Conservation (phyloP, 176 grass and related monocot genomes). For the Bolboschoenus planiculmis region DNA sequence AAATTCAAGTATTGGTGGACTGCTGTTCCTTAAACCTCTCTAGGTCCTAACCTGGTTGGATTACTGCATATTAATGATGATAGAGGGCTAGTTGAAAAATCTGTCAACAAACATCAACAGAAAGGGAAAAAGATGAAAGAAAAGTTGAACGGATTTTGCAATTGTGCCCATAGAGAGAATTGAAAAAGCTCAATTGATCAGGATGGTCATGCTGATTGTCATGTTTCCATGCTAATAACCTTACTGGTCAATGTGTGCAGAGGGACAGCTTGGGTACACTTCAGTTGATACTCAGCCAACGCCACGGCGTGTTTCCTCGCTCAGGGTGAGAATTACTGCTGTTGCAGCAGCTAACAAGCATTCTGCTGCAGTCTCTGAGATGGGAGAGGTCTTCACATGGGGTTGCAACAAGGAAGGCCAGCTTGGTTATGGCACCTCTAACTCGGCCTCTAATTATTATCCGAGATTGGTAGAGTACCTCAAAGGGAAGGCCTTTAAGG, state of each 20-base stretch:
- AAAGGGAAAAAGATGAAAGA: not conserved
- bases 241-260: constrained; percentile 36
- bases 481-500: constrained; percentile 84
- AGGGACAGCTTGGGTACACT: constrained; percentile 99
- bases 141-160: not conserved
- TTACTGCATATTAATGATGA: not conserved
- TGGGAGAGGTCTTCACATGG: constrained; percentile 93
- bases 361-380: constrained; percentile 72
- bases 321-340: constrained; percentile 67
- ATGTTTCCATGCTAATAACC: constrained; percentile 6
- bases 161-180: not conserved
- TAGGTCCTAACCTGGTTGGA: not conserved
- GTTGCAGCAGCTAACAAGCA: constrained; percentile 98
- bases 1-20: not conserved
- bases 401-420: constrained; percentile 98
- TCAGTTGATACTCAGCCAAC: constrained; percentile 95
- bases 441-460: constrained; percentile 88
- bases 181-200: not conserved
- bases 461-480: constrained; percentile 96
- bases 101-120: too few species aligned
- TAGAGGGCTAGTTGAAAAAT: not conserved
- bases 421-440: constrained; percentile 98
- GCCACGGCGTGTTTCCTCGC: constrained; percentile 69
- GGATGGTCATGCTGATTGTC: constrained; percentile 2
- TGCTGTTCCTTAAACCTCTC: not conserved